Evolutionary conservation across 1,284 basidiomycete genomes (phyloP).

Genomic region (Singerocomus inundabilis): DNA sequence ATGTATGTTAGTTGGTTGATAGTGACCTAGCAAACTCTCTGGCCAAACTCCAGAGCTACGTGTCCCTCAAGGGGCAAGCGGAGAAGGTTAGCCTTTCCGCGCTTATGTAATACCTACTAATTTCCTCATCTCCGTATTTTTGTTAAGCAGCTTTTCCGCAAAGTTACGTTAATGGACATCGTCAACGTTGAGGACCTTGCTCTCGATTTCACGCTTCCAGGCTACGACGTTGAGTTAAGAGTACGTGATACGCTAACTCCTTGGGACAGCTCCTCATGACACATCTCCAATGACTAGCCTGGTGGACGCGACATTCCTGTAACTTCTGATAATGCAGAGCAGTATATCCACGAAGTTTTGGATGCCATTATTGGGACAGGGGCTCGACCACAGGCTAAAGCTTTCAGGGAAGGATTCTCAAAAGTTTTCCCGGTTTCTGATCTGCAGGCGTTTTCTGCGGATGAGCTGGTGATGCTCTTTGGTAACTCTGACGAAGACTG

Average conservation of each 20-base stretch:
- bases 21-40: slow-evolving; percentile 83
- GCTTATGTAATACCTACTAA: slow-evolving; percentile 4
- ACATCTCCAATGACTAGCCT: slow-evolving; percentile 42
- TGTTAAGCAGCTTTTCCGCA: slow-evolving; percentile 49
- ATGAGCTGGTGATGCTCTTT: slow-evolving; percentile 92
- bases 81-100: slow-evolving; percentile 49
- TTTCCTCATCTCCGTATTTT: slow-evolving; percentile 2
- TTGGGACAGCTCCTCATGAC: neutral
- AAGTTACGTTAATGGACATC: slow-evolving; percentile 55
- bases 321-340: slow-evolving; percentile 81
- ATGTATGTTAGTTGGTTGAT: slow-evolving; percentile 68
- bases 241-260: slow-evolving; percentile 40
- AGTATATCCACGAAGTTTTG: slow-evolving; percentile 82
- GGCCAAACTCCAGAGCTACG: slow-evolving; percentile 69
- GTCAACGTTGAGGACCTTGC: slow-evolving; percentile 84
- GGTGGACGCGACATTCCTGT: slow-evolving; percentile 80
- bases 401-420: slow-evolving; percentile 88
- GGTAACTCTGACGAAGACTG: slow-evolving; percentile 96
- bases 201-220: slow-evolving; percentile 95
- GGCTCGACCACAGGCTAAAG: slow-evolving; percentile 71
- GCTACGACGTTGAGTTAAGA: slow-evolving; percentile 88
- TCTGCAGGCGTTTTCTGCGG: slow-evolving; percentile 88
- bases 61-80: slow-evolving; percentile 39
- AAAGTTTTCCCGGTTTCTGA: slow-evolving; percentile 93
- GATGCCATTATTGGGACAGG: slow-evolving; percentile 82